Percentiles rank a stretch among this genome's conserved stretches.
These are phyloP conservation scores for Earliella scabrosa DNA, from an alignment of 1,284 basidiomycete genomes.

Conservation along the genomic window DNA sequence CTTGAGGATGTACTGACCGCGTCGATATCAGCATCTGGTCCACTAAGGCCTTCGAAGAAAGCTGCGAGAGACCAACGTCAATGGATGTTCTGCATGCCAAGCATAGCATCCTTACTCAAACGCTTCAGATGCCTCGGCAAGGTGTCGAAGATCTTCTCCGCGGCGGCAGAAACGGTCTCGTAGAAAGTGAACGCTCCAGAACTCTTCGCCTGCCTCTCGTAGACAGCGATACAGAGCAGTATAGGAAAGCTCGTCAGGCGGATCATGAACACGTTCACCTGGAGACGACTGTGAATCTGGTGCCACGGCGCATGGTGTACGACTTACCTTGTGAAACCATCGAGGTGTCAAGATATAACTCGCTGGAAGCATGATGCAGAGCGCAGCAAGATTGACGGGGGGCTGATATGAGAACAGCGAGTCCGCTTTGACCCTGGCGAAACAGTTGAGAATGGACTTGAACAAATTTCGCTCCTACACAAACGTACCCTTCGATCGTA, in stretches of 20 bases:
- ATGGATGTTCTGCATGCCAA: neutral
- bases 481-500: slow-evolving; percentile 85
- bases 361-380: slow-evolving; percentile 82
- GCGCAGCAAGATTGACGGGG: slow-evolving; percentile 84
- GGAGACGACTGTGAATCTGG: too few species aligned
- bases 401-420: slow-evolving; percentile 93
- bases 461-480: too few species aligned
- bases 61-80: slow-evolving; percentile 5
- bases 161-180: slow-evolving; percentile 69
- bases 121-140: slow-evolving; percentile 74
- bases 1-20: slow-evolving; percentile 48
- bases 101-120: slow-evolving; percentile 51
- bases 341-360: slow-evolving; percentile 77
- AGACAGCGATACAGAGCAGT: slow-evolving; percentile 80
- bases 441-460: neutral
- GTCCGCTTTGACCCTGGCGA: slow-evolving; percentile 78
- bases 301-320: too few species aligned
- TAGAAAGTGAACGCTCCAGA: slow-evolving; percentile 66
- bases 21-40: slow-evolving; percentile 76
- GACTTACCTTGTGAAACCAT: slow-evolving; percentile 83
- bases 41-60: slow-evolving; percentile 80
- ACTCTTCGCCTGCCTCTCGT: slow-evolving; percentile 80
- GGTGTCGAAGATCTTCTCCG: slow-evolving; percentile 72
- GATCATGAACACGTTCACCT: slow-evolving; percentile 90
- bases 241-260: slow-evolving; percentile 86